Conservation (phyloP, 305 asterid genomes). For the Fraxinus floribunda region DNA sequence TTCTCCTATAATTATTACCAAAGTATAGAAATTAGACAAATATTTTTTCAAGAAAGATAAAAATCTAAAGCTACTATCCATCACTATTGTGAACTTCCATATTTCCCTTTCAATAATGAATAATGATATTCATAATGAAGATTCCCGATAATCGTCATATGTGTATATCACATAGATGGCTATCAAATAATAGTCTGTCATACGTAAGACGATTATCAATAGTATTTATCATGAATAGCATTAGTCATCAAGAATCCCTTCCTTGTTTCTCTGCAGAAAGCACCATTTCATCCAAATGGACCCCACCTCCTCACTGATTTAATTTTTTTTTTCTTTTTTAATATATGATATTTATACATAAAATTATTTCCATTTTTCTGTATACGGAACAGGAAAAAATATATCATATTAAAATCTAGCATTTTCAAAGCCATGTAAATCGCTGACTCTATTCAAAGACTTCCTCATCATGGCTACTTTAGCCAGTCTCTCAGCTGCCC, state of each 20-base stretch:
- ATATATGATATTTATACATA: constrained; percentile 33
- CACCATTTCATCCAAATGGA: constrained; percentile 25
- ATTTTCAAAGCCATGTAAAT: constrained; percentile 90
- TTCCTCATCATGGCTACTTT: constrained; percentile 91
- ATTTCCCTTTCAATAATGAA: constrained; percentile 15
- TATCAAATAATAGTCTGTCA: too few species aligned
- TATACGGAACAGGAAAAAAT: background rate
- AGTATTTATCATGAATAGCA: too few species aligned
- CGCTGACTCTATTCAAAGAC: constrained; percentile 94
- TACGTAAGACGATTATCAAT: too few species aligned
- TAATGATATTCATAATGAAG: too few species aligned
- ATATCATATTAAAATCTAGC: constrained; percentile 71
- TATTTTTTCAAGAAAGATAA: constrained; percentile 6
- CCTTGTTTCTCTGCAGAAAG: constrained; percentile 35
- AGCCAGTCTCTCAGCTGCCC: constrained; percentile 97
- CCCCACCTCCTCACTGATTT: background rate
- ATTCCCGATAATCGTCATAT: too few species aligned
- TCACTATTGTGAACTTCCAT: constrained; percentile 35
- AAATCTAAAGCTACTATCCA: constrained; percentile 21
- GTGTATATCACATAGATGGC: too few species aligned
- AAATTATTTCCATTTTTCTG: constrained; percentile 21
- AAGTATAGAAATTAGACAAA: constrained; percentile 27
- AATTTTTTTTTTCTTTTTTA: background rate
- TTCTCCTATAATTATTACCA: background rate
- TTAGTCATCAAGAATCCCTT: background rate